Evolutionary conservation across 345 rosid genomes (phyloP), one percentile per base, ranked within the genome.

Genomic region (Pugionium cornutum): DNA sequence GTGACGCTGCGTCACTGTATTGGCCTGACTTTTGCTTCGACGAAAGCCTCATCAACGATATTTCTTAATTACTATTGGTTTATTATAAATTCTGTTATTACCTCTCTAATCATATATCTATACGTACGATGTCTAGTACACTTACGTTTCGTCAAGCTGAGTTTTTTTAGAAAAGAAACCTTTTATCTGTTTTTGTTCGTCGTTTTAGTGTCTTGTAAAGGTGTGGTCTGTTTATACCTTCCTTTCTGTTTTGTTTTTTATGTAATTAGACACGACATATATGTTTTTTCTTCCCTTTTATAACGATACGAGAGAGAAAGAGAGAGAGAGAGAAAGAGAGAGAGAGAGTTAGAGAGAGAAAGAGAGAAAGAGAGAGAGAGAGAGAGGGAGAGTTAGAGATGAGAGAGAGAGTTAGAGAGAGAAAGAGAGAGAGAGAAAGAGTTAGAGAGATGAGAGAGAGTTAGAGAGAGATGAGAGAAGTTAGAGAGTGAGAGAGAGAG

Each of bases 21-120:
- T 74, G 77, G 77, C 53, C 74, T 31, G 77, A 74, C 69, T 68
- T 68, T 68, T 67, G 74, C 58, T 68, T 74, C 58, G 77, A 74
- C 41, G 77, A 68, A 45, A 67, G 52, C 46, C 68, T 67, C 57
- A 73, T 66, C 55, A 58, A 74, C 30, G 74, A 61, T 18, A 46
- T 74, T 32, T 68, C 69, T 62, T 74, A 67, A 36, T 33, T 67
- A 35, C 10, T 58, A 39, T 43, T 58, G n/a, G 29, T 39, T 55
- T 56, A n/a, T 53, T 35, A 28, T 2, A n/a, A 44, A 43, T 27
- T 52, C 0, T 61, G 34, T 53, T 53, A 53, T 62, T 57, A 37
- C 50, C 28, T 34, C 3, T 42, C 25, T 60, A 52, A 69, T 43
- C 51, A 71, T 55, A 61, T 68, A 53, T 39, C 39, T 5, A 27